Base-by-base conservation (phyloP, 768 basidiomycete genomes). In the Pleurotus sapidus region DNA sequence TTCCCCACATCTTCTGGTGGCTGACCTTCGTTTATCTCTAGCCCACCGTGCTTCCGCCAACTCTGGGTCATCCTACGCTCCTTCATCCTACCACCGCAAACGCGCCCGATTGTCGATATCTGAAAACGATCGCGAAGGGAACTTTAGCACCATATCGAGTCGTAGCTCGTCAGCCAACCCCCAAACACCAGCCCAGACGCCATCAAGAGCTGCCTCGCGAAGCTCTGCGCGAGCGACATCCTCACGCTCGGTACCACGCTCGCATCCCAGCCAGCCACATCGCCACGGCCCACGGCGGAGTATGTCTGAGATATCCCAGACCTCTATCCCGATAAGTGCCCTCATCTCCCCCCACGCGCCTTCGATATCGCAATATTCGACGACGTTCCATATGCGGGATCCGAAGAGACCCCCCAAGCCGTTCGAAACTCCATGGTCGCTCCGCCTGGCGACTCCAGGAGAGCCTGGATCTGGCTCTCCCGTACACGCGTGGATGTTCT, bases 271-370 rank as follows among this genome's bases (percentile, higher is more conserved):
- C 50, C 60, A 68, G 61, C 49, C 66, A 43, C 49, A 64, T 38
- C 60, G 61, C 17, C 59, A 58, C 49, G 48, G 59, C 24, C 62
- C 72, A 72, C 49, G 70, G 72, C 6, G 66, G 76, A 57, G 80
- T 77, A 15, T 77, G 78, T 50, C 79, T 76, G 43, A 88, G 85
- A 71, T 86, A 57, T 88, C 89, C 2, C 84, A 86, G 65, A 74
- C 78, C 11, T 91, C 89, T n/a, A 87, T 93, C 18, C 90, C 90
- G 2, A 81, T 93, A 56, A 87, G 87, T 40, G 90, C 90, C 3
- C 74, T 91, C 60, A 79, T 93, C 43, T 85, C 88, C 3, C 89
- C 90, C 0, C 89, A 88, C 64, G 89, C 87, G 23, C 90, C 89
- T 4, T 91, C 90, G 6, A 64, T 93, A 39, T 72, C 76, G 38